phyloP scores from a whole-genome alignment of 192 early-diverging fungal genomes.

The Coemansia nantahalensis region DNA sequence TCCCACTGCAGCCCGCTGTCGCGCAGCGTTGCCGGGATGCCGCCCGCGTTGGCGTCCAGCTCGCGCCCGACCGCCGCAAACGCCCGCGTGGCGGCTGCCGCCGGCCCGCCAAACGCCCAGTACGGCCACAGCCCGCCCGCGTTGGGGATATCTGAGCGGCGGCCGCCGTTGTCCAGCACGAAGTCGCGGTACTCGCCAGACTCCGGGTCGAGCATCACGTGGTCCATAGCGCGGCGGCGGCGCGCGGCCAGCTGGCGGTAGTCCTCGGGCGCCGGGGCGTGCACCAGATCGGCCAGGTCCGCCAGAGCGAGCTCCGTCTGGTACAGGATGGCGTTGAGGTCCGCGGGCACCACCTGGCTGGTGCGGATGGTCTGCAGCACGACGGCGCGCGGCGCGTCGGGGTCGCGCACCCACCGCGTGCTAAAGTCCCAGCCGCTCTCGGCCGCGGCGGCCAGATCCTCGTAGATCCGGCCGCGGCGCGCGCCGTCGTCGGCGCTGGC shows the following conservation, averaged over 20 bases:
- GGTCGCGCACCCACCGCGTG: slow-evolving; percentile 57
- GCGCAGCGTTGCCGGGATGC: slow-evolving; percentile 57
- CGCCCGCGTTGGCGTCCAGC: slow-evolving; percentile 56
- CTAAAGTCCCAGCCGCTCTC: slow-evolving; percentile 75
- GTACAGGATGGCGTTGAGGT: slow-evolving; percentile 71
- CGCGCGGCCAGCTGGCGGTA: slow-evolving; percentile 27
- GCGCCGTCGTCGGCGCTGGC: slow-evolving; percentile 18
- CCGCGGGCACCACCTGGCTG: slow-evolving; percentile 60
- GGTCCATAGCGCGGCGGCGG: slow-evolving; percentile 52
- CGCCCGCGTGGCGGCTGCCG: slow-evolving; percentile 12
- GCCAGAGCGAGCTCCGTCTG: slow-evolving; percentile 28
- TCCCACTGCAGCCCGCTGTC: slow-evolving; percentile 73
- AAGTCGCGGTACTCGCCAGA: slow-evolving; percentile 58
- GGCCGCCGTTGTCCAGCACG: slow-evolving; percentile 38
- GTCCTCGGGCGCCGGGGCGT: background rate
- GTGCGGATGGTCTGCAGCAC: slow-evolving; percentile 59
- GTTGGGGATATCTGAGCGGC: slow-evolving; percentile 33
- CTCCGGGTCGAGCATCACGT: slow-evolving; percentile 54
- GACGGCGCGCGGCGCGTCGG: slow-evolving; percentile 13
- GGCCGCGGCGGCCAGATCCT: slow-evolving; percentile 65
- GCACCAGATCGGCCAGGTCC: slow-evolving; percentile 1
- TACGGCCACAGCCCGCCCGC: slow-evolving; percentile 61
- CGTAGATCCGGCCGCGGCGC: slow-evolving; percentile 47
- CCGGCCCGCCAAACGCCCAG: slow-evolving; percentile 52
- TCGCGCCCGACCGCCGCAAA: slow-evolving; percentile 39